Conservation (phyloP, 495 filamentous ascomycete species). For the Staphylotrichum longicolle region DNA sequence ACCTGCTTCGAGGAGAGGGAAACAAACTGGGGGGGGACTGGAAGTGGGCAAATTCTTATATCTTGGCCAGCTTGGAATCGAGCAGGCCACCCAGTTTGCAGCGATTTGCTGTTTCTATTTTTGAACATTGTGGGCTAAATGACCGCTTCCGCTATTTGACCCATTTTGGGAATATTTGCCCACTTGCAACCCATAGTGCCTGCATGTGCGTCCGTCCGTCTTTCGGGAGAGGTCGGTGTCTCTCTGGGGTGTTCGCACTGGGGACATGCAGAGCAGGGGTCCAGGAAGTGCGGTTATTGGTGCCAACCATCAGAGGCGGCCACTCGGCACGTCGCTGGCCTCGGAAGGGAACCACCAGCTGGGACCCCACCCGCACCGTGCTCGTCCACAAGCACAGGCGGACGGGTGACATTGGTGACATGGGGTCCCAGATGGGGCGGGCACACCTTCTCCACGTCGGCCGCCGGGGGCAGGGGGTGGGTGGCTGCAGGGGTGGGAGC, state of each 20-base stretch:
- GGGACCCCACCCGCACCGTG: constrained; percentile 37
- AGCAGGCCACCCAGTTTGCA: constrained; percentile 14
- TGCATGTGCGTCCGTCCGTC: constrained; percentile 22
- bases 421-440: constrained; percentile 25
- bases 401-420: constrained; percentile 28
- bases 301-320: constrained; percentile 39
- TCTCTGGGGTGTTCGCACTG: constrained; percentile 28
- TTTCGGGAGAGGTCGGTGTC: constrained; percentile 21
- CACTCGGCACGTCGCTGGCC: constrained; percentile 43
- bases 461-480: constrained; percentile 27
- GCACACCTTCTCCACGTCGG: constrained; percentile 31
- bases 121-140: constrained; percentile 41
- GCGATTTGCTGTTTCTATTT: constrained; percentile 39
- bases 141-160: constrained; percentile 35
- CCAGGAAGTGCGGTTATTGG: constrained; percentile 42
- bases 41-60: constrained; percentile 53
- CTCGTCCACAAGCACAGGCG: constrained; percentile 15
- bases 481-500: constrained; percentile 34
- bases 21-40: constrained; percentile 24
- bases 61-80: constrained; percentile 32
- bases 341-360: constrained; percentile 33
- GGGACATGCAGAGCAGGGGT: constrained; percentile 18
- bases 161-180: constrained; percentile 30
- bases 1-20: constrained; percentile 36
- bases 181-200: constrained; percentile 16